Percentiles rank a stretch among this genome's conserved stretches.
Conservation (phyloP, 345 rosid genomes). For the Euphorbia peplus region DNA sequence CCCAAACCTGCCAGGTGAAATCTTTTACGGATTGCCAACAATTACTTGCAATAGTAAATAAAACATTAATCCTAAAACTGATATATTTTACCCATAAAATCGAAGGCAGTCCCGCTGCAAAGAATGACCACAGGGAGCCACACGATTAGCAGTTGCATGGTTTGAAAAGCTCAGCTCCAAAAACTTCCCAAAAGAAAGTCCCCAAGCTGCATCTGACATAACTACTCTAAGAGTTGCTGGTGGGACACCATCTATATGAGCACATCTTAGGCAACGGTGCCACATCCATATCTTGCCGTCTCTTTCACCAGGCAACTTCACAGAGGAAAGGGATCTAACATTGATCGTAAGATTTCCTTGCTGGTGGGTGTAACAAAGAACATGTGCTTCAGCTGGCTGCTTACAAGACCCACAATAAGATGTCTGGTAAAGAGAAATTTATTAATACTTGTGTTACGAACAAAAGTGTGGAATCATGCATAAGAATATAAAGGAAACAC, state of each 20-base stretch:
- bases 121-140: constrained; percentile 97
- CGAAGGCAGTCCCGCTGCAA: constrained; percentile 97
- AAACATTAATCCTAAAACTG: background rate
- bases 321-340: constrained; percentile 61
- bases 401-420: constrained; percentile 67
- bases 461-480: background rate
- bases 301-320: constrained; percentile 76
- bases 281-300: constrained; percentile 99
- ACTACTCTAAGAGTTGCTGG: constrained; percentile 93
- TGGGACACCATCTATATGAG: constrained; percentile 80
- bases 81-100: constrained; percentile 72
- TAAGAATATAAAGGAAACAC: background rate
- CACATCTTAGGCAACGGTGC: constrained; percentile 95
- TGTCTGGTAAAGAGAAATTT: constrained; percentile 35
- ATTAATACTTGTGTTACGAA: constrained; percentile 14
- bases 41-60: background rate
- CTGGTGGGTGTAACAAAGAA: constrained; percentile 85
- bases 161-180: constrained; percentile 96
- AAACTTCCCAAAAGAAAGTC: constrained; percentile 96
- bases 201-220: constrained; percentile 99
- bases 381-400: constrained; percentile 86
- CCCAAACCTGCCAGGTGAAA: constrained; percentile 61
- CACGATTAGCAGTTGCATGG: constrained; percentile 95
- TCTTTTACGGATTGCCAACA: constrained; percentile 17
- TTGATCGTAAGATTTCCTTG: constrained; percentile 96